Evolutionary conservation across 352 stramenopile genomes (phyloP), one percentile per base, ranked within the genome.

Genomic region (Globisporangium cederbergense): DNA sequence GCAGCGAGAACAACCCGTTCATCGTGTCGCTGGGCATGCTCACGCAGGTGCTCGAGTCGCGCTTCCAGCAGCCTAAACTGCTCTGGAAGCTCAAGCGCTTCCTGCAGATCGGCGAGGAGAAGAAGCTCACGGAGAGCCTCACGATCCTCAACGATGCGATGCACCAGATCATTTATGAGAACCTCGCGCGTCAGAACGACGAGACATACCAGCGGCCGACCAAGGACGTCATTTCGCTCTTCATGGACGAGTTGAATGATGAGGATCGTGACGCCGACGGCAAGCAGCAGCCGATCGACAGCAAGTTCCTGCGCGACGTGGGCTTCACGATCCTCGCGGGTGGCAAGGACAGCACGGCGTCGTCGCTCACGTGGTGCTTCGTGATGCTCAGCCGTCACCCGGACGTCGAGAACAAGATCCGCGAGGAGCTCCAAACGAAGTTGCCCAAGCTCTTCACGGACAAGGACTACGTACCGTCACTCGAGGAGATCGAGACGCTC

Each of bases 301-400:
- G 63, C 14, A 68, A 78, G 22, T 75, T 75, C 36, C 56, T 90
- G 10, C 68, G 64, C 11, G 72, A 86, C 53, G 74, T 91, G 28
- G 54, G 82, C 20, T 66, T 90, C 16, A 84, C 68, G 32, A 81
- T 91, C 30, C 60, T 95, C 8, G 64, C 87, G 22, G 62, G 60
- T 16, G 84, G 78, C 25, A 78, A 78, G 22, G 88, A 95, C 58
- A 90, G 80, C 5, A 89, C 81, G 0, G 74, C 80, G 0, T 65
- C 51, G 20, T 81, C 74, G 11, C 49, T 91, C 8, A 62, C 50
- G n/a, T 91, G 81, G 81, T 51, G 82, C 16, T 71, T 89, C n/a
- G 77, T 79, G 30, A 65, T 74, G 28, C 56, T 91, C 1, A 49
- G 54, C n/a, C 68, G 70, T 10, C 59, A 89, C 47, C 80, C 76